These are phyloP conservation scores for Adansonia rubrostipa DNA, from an alignment of 441 rosid species.

Conservation along the genomic window DNA sequence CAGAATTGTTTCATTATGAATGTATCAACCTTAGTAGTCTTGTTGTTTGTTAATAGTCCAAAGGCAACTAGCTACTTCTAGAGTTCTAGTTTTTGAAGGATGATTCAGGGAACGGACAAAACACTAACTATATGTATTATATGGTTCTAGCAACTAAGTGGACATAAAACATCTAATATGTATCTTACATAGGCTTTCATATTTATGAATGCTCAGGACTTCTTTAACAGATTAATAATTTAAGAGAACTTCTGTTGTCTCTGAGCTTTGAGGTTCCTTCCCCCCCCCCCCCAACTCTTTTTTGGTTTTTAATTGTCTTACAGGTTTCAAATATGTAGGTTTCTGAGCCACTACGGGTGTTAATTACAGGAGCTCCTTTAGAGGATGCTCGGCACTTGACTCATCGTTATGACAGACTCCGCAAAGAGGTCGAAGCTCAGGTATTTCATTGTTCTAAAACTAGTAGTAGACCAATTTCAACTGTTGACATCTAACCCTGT, in stretches of 20 bases:
- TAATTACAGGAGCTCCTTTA: slow-evolving; percentile 85
- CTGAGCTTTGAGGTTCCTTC: neutral
- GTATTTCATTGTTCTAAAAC: slow-evolving; percentile 38
- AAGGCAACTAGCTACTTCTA: too few relatives aligned
- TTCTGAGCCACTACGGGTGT: slow-evolving; percentile 69
- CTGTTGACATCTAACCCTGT: neutral
- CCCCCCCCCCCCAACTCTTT: neutral
- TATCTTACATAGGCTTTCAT: too few relatives aligned
- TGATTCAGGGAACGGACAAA: too few relatives aligned
- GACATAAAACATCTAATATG: too few relatives aligned
- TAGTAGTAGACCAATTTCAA: neutral
- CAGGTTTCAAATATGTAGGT: slow-evolving; percentile 60
- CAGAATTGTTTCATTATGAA: too few relatives aligned
- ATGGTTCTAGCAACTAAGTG: too few relatives aligned
- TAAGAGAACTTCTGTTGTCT: neutral
- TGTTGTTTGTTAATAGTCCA: too few relatives aligned
- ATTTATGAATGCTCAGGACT: too few relatives aligned
- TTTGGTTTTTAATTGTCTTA: slow-evolving; percentile 40
- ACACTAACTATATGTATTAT: too few relatives aligned
- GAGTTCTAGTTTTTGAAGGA: too few relatives aligned
- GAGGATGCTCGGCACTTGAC: slow-evolving; percentile 95
- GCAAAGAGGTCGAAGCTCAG: slow-evolving; percentile 93
- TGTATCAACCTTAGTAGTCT: too few relatives aligned
- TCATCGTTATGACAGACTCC: slow-evolving; percentile 78
- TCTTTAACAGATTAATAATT: neutral